phyloP scores from a whole-genome alignment of 2,329 filamentous ascomycete species.

The Microdochium nivale region DNA sequence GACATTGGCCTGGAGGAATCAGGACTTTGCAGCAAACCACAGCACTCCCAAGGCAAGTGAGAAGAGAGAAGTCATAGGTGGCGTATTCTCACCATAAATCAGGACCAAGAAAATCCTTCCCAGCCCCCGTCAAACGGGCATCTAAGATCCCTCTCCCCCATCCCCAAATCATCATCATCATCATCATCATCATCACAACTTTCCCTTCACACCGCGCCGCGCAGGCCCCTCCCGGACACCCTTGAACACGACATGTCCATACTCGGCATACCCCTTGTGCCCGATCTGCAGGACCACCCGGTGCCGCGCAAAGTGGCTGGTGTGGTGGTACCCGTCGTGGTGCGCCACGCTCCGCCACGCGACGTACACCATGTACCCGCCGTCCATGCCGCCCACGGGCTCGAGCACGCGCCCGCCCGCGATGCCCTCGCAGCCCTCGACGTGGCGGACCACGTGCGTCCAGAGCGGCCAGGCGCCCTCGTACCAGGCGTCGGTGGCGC shows the following conservation, averaged over 20 bases:
- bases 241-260: constrained; percentile 22
- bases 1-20: too few relatives aligned
- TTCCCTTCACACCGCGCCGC: background rate
- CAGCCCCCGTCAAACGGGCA: background rate
- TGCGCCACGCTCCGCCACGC: constrained; percentile 23
- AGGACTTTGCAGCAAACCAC: too few relatives aligned
- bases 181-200: constrained; percentile 1
- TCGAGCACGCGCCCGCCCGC: constrained; percentile 23
- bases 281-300: constrained; percentile 17
- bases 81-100: too few relatives aligned
- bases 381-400: constrained; percentile 15
- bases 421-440: constrained; percentile 21
- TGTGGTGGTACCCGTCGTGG: constrained; percentile 25
- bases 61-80: too few relatives aligned
- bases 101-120: too few relatives aligned
- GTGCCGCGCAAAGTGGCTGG: constrained; percentile 19
- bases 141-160: background rate
- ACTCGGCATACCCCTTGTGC: constrained; percentile 20
- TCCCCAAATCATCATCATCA: too few relatives aligned
- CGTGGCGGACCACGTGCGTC: constrained; percentile 9
- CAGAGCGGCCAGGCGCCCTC: constrained; percentile 11
- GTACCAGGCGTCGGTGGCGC: constrained; percentile 6
- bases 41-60: too few relatives aligned
- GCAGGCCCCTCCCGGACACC: constrained; percentile 1
- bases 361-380: constrained; percentile 22